Evolutionary conservation across 495 filamentous ascomycete species (phyloP), one percentile per base, ranked within the genome.

Genomic region (Articulospora tetracladia): DNA sequence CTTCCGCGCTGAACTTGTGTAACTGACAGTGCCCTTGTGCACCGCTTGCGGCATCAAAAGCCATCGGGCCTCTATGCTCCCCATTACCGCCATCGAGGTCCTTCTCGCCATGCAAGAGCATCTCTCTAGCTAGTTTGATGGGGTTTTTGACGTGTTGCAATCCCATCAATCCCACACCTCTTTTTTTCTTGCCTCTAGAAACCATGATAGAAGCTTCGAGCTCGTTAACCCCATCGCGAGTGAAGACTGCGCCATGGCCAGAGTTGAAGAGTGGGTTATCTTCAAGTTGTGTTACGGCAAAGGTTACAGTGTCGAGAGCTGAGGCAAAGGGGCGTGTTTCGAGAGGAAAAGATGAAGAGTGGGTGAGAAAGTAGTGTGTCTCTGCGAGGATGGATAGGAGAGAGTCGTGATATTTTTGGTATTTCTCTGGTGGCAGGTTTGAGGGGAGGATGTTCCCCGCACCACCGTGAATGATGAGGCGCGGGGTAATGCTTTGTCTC

Each of bases 191-290:
- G 1, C 85, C 86, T n/a, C 77, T 75, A 3, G 87, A 86, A 0
- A 94, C 89, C 93, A 97, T 97, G 25, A 97, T 80, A n/a, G 84
- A 89, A 27, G 92, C 88, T 72, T 97, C 92, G 64, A 96, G 84
- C 72, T 96, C 92, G 72, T 90, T 92, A 57, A 83, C 83, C 10
- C 92, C 92, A 52, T 86, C 85, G 39, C 83, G 79, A 1, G 90
- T 95, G 71, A 95, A 96, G 17, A 96, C 92, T 52, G 91, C 89
- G 62, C 92, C 92, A 54, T 86, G 86, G 41, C 87, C 92, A 59
- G 84, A 83, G 74, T 97, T 97, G 80, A 93, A 96, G 12, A 95
- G 85, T 4, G 85, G 81, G 67, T 91, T 83, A 66, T 95, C 78
- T 76, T 97, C 92, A 47, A 97, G 83, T 22, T 86, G 76, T 6